Evolutionary conservation across 163 green algal genomes (phyloP).

Genomic region (Scenedesmus sp.): DNA sequence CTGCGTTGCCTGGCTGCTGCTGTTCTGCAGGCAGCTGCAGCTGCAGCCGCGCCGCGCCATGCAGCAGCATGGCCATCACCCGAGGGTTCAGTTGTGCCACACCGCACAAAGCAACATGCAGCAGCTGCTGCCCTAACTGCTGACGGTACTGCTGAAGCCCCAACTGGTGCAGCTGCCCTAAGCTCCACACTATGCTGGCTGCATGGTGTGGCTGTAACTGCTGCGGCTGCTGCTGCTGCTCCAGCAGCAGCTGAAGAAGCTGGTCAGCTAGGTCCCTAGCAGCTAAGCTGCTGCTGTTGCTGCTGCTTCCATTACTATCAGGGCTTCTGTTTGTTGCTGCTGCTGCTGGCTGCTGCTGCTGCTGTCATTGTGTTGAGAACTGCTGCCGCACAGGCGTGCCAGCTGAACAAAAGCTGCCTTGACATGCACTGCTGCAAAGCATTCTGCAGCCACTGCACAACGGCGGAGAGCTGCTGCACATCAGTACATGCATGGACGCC

Average conservation of each 20-base stretch:
- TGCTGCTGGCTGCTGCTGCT: background rate
- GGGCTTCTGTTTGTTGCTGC: background rate
- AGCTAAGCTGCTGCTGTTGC: background rate
- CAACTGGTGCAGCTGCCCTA: slow-evolving; percentile 11
- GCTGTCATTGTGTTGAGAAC: background rate
- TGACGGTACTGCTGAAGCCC: background rate
- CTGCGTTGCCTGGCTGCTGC: background rate
- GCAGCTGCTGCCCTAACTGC: slow-evolving; percentile 38
- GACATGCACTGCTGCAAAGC: background rate
- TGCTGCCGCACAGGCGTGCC: background rate
- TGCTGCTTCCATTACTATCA: background rate
- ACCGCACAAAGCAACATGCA: background rate
- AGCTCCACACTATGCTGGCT: slow-evolving; percentile 29
- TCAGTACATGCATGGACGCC: slow-evolving; percentile 20
- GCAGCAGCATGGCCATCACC: slow-evolving; percentile 27
- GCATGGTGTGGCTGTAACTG: slow-evolving; percentile 36
- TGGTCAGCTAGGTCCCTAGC: background rate
- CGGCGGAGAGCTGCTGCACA: background rate
- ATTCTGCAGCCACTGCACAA: background rate
- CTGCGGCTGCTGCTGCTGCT: background rate
- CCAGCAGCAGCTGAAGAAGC: background rate
- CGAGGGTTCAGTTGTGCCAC: background rate
- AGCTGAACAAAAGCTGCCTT: slow-evolving; percentile 43
- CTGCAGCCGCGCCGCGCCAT: slow-evolving; percentile 38
- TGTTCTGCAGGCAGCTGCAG: slow-evolving; percentile 19